Evolutionary conservation across 225 moss, liverwort and hornwort genomes (phyloP).

Genomic region (Asterella californica): DNA sequence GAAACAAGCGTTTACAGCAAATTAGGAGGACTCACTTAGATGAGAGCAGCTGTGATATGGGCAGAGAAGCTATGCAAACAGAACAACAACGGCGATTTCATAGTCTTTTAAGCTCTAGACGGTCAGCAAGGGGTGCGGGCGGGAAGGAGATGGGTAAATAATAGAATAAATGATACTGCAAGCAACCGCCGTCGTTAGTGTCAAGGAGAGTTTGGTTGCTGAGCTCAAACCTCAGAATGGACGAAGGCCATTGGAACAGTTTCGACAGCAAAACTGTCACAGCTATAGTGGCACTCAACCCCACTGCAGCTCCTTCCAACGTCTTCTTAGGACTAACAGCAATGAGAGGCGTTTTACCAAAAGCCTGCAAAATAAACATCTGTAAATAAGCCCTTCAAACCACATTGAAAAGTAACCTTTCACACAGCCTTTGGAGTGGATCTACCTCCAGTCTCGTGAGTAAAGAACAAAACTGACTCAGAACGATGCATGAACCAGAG

Average conservation of each 20-base stretch:
- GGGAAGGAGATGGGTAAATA: too few species aligned
- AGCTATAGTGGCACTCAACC: constrained; percentile 67
- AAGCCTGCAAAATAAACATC: constrained; percentile 45
- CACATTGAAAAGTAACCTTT: background rate
- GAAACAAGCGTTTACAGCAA: background rate
- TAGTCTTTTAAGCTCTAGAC: background rate
- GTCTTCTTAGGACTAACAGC: constrained; percentile 96
- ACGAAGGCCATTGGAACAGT: constrained; percentile 84
- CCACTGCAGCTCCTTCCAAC: constrained; percentile 80
- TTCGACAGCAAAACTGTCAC: constrained; percentile 76
- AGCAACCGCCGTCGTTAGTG: background rate
- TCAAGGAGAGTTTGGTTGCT: background rate
- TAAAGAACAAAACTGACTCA: background rate
- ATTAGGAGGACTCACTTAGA: background rate
- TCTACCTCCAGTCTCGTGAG: background rate
- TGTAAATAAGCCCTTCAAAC: background rate
- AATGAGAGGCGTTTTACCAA: constrained; percentile 84
- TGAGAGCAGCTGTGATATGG: background rate
- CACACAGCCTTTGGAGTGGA: background rate
- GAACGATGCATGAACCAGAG: background rate
- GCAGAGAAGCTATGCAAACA: background rate
- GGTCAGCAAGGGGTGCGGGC: background rate
- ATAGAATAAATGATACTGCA: background rate
- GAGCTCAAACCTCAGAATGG: constrained; percentile 57
- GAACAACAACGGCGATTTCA: background rate